These are phyloP conservation scores for Candida xiaguanensis DNA, from an alignment of 805 yeast genomes.

Conservation along the genomic window DNA sequence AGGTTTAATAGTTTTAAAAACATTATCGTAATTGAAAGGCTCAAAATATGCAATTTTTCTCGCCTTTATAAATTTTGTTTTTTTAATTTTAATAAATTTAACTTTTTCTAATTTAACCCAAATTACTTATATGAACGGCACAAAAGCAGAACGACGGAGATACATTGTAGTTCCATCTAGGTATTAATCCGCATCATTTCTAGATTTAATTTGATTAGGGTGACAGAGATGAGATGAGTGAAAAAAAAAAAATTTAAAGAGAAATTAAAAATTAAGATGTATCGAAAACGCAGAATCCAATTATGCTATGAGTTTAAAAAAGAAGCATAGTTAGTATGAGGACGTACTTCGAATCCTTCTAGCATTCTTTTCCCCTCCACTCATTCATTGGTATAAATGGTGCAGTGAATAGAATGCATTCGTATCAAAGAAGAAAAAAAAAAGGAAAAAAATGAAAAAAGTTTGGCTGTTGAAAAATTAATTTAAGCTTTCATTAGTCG, in stretches of 20 bases:
- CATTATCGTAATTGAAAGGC: no score
- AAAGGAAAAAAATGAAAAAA: conserved; percentile 2
- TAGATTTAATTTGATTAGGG: not conserved
- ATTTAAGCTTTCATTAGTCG: not conserved
- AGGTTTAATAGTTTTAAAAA: no score
- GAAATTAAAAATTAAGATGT: conserved; percentile 15
- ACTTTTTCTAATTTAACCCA: no score
- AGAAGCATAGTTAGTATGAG: conserved; percentile 32
- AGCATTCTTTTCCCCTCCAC: conserved; percentile 40
- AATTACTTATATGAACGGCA: no score
- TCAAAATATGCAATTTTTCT: no score
- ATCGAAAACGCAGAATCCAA: conserved; percentile 40
- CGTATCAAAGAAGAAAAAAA: conserved; percentile 30
- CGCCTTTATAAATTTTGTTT: no score
- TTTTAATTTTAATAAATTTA: no score
- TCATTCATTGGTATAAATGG: conserved; percentile 30
- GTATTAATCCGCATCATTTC: no score
- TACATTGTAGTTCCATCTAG: no score
- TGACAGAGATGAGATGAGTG: not conserved
- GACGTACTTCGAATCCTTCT: conserved; percentile 28
- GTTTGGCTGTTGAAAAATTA: no score
- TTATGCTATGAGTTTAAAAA: conserved; percentile 6
- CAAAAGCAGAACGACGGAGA: no score
- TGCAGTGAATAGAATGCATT: conserved; percentile 40
- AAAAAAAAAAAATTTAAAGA: not conserved